Base-by-base conservation (phyloP, 495 filamentous ascomycete species). In the Aspergillus bertholletiae region DNA sequence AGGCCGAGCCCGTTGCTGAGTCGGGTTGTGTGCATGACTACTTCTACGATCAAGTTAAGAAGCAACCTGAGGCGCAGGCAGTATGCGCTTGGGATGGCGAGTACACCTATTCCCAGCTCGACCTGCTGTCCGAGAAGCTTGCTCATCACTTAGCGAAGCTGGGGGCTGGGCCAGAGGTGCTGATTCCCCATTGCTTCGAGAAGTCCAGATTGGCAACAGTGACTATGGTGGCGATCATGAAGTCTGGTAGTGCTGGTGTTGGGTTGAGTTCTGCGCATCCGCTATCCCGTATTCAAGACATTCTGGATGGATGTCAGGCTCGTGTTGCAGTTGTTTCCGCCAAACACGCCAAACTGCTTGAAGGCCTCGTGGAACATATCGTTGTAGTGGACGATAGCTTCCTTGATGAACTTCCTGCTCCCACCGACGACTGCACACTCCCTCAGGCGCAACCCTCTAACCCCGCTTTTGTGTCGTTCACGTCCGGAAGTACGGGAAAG, bases 401-500 rank as follows among this genome's bases (percentile, higher is more conserved):
- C 28, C 18, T 32, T n/a, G 22, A n/a, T 3, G 39, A 20, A 7
- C 22, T 35, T 18, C 17, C 27, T 32, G 30, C 30, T 32, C 39
- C 15, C 13, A 30, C 20, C 1, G 12, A 13, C 12, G 18, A 34
- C 35, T 5, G 15, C 2, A 5, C 5, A 0, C 9, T 39, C 11
- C 7, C 55, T 17, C 22, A 30, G 11, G 34, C 28, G n/a, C 21
- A 24, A 2, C 21, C 32, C 13, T 1, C 15, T 18, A 54, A 54
- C 44, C 54, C 46, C 4, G 43, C 51, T 17, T 71, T 49, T 37
- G 51, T 63, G 17, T 57, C 91, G 3, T 95, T 89, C 68, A 93
- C 89, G 0, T 90, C 86, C 2, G 89, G 89, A n/a, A 89, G 85
- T 11, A 92, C 89, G 0, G 89, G 89, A 7, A 84, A 78, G 0